These are phyloP conservation scores for Mytilinidion resinicola DNA, from an alignment of 495 filamentous ascomycete genomes.

Conservation along the genomic window DNA sequence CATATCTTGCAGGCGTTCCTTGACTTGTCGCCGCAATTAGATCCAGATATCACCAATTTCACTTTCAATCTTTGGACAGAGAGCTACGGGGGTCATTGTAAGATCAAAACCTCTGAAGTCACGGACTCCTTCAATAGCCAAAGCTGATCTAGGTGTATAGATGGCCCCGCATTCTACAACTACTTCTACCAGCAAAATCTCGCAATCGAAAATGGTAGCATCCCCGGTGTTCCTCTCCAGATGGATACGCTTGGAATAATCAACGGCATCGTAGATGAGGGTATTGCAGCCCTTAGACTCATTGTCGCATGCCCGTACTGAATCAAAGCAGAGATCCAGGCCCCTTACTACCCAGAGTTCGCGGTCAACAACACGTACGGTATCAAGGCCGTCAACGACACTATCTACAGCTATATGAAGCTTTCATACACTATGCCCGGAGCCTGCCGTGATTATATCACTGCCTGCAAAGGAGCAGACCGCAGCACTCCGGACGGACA, in stretches of 20 bases:
- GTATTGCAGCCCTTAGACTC: too few species aligned
- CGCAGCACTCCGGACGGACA: slow-evolving; percentile 37
- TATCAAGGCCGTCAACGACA: slow-evolving; percentile 56
- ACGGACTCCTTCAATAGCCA: too few species aligned
- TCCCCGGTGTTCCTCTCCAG: slow-evolving; percentile 47
- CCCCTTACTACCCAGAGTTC: slow-evolving; percentile 60
- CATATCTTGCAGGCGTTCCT: slow-evolving; percentile 45
- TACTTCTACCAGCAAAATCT: slow-evolving; percentile 59
- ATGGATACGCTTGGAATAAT: slow-evolving; percentile 49
- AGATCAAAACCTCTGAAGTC: background rate
- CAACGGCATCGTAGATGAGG: slow-evolving; percentile 71
- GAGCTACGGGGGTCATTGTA: slow-evolving; percentile 37
- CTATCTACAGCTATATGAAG: slow-evolving; percentile 43
- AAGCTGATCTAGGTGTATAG: background rate
- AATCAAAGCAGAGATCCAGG: slow-evolving; percentile 48
- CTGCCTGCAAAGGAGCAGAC: slow-evolving; percentile 31
- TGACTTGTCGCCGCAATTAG: slow-evolving; percentile 33
- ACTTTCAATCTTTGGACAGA: slow-evolving; percentile 61
- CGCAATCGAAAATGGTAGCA: slow-evolving; percentile 43
- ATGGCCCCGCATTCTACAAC: slow-evolving; percentile 40
- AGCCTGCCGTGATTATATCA: slow-evolving; percentile 36
- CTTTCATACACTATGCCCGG: slow-evolving; percentile 42
- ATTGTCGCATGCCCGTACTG: too few species aligned
- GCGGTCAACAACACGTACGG: slow-evolving; percentile 73
- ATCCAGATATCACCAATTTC: slow-evolving; percentile 39